Base-by-base conservation (phyloP, 169 alveolate species). In the Cryptosporidium viatorum region DNA sequence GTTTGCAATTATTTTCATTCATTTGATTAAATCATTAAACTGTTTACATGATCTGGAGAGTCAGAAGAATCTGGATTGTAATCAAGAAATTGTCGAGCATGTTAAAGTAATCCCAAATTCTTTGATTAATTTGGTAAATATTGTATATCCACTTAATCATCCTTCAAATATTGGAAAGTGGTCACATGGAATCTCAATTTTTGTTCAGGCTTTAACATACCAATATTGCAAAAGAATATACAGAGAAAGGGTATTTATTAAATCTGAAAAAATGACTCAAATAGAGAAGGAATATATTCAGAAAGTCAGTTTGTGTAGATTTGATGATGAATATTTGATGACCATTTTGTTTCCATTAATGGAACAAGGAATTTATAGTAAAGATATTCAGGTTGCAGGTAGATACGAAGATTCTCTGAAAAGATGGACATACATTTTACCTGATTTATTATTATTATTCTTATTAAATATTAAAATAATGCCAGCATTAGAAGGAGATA, bases 391-490 rank as follows among this genome's bases (percentile, higher is more conserved):
- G 26, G 67, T 43, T 60, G 59, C 75, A 9, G 80, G 89, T 18
- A 59, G 89, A 43, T 80, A 62, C 21, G 89, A 80, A 26, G 89
- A 80, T 39, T 35, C 89, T 21, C 29, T 80, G 16, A 80, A 80
- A 33, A 80, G 89, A 62, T 80, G 89, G 89, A 80, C 75, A 26
- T 80, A 80, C 52, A 80, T 80, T 9, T 31, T 80, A 10, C 89
- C 89, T 7, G 89, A 80, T 16, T 33, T 80, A 9, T 45, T 80
- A 41, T 55, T 80, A 8, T 26, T 45, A n/a, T 80, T 45, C 12
- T 37, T 80, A 48, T n/a, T 80, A 39, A 80, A 80, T 41, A 43
- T 62, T 18, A 80, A 52, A 29, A 60, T 80, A 23, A 59, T 80
- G 55, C 89, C 89, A 29, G 89, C 89, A 37, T 65, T 80, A 31